These are phyloP conservation scores for Bretschneidera sinensis DNA, from an alignment of 345 rosid species.

Conservation along the genomic window DNA sequence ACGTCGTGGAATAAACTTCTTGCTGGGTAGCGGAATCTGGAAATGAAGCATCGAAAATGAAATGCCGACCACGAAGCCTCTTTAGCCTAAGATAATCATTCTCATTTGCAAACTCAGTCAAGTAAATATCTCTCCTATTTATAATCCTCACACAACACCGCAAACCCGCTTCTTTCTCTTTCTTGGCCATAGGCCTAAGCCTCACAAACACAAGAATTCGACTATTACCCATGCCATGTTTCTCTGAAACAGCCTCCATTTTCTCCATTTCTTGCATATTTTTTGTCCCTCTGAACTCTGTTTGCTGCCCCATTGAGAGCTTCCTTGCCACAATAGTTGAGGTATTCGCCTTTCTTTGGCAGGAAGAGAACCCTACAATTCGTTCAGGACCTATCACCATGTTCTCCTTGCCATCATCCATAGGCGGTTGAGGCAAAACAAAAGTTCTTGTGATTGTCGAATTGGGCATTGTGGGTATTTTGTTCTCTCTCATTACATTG, in stretches of 20 bases:
- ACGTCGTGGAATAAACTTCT: slow-evolving; percentile 87
- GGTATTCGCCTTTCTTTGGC: slow-evolving; percentile 39
- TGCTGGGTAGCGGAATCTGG: slow-evolving; percentile 71
- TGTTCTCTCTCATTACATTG: slow-evolving; percentile 47
- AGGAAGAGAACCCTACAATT: slow-evolving; percentile 46
- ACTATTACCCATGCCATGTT: slow-evolving; percentile 27
- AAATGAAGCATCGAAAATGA: slow-evolving; percentile 80
- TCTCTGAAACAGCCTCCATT: slow-evolving; percentile 32
- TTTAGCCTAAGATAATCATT: slow-evolving; percentile 83
- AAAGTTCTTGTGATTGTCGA: slow-evolving; percentile 41
- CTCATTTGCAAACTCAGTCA: slow-evolving; percentile 76
- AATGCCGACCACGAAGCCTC: slow-evolving; percentile 85
- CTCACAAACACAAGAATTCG: slow-evolving; percentile 82
- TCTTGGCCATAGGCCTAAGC: slow-evolving; percentile 90
- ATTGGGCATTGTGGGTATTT: slow-evolving; percentile 23
- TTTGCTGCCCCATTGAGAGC: slow-evolving; percentile 54
- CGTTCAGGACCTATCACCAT: slow-evolving; percentile 44
- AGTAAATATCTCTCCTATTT: slow-evolving; percentile 75
- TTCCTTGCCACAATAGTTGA: slow-evolving; percentile 50
- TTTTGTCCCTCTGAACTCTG: slow-evolving; percentile 27
- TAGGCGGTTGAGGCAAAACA: slow-evolving; percentile 41
- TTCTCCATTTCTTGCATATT: slow-evolving; percentile 37
- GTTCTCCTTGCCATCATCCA: slow-evolving; percentile 69
- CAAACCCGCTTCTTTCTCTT: slow-evolving; percentile 80
- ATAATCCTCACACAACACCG: slow-evolving; percentile 76